Base-by-base conservation (phyloP, 1,139 yeast species). In the Debaryomyces fabryi region DNA sequence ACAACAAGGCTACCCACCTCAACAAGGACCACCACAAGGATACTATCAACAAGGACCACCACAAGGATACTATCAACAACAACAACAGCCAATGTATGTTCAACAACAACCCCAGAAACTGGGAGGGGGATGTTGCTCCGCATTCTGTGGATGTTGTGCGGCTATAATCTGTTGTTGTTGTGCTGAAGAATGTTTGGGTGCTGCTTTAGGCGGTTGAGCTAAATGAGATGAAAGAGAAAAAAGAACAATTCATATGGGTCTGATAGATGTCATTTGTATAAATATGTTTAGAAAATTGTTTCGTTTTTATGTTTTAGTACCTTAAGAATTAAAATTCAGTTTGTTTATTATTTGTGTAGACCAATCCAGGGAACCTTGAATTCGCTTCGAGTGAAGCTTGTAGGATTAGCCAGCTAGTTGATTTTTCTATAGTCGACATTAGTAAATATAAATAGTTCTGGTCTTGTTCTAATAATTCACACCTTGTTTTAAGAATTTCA, bases 131-230 rank as follows among this genome's bases (percentile, higher is more conserved):
- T 72, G 76, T 53, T 71, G 76, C 51, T 55, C 63, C 4, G 57
- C 74, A 12, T 71, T 66, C 61, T 74, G 79, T 52, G 79, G 78
- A 44, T 69, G 76, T 49, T 70, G 76, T 57, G 68, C 75, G 29
- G 79, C 77, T 47, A 55, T 73, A 41, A 56, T 74, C 59, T 74
- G 79, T 58, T 74, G 79, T 62, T 72, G 78, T 59, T 73, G 78
- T 56, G 76, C 77, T 33, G 77, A 72, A 54, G 72, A 64, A 39
- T 63, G 69, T 52, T 60, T 66, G 49, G 65, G 51, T 15, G 56
- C 43, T n/a, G 20, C 20, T 10, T 37, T 37, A 13, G 21, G 30
- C 7, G 6, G 6, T 21, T 21, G 24, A 21, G 24, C 24, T 21
- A 6, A 21, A 21, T 21, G 24, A 21, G 5, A 21, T 12, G 10